A percentile compares a stretch with the other conserved stretches of the same genome.
Evolutionary conservation across 2,329 filamentous ascomycete species (phyloP).

Genomic region (Chaetomium sp.): DNA sequence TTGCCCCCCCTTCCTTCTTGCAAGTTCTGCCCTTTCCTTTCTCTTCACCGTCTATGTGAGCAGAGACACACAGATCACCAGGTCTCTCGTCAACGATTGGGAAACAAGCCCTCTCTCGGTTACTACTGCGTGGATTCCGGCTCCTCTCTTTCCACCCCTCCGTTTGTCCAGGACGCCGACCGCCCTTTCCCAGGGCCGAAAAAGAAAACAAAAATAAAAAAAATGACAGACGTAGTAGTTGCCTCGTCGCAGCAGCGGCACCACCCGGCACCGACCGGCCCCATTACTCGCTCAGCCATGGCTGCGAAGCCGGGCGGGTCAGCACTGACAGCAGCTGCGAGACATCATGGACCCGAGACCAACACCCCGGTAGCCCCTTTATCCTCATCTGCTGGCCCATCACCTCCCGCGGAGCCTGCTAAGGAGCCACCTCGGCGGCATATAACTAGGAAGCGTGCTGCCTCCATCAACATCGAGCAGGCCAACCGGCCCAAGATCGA

Average conservation of each 20-base stretch:
- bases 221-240: constrained; percentile 33
- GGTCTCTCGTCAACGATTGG: constrained; percentile 9
- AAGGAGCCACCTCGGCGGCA: constrained; percentile 29
- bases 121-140: constrained; percentile 14
- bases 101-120: constrained; percentile 18
- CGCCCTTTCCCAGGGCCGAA: neutral
- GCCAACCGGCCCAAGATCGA: constrained; percentile 45
- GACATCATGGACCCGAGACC: constrained; percentile 27
- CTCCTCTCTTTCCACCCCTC: neutral
- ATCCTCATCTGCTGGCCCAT: constrained; percentile 12
- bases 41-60: constrained; percentile 8
- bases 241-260: constrained; percentile 23
- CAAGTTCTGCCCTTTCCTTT: constrained; percentile 3
- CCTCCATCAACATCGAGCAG: constrained; percentile 50
- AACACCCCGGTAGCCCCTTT: constrained; percentile 16
- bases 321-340: constrained; percentile 10
- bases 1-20: constrained; percentile 11
- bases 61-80: constrained; percentile 19
- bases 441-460: constrained; percentile 47
- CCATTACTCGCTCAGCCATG: constrained; percentile 33
- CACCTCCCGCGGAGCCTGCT: constrained; percentile 5
- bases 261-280: constrained; percentile 18
- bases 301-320: constrained; percentile 22
- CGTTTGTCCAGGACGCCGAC: constrained; percentile 15
- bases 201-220: constrained; percentile 24